Base-by-base conservation (phyloP, 352 stramenopile genomes). In the Blastocystis sp. region DNA sequence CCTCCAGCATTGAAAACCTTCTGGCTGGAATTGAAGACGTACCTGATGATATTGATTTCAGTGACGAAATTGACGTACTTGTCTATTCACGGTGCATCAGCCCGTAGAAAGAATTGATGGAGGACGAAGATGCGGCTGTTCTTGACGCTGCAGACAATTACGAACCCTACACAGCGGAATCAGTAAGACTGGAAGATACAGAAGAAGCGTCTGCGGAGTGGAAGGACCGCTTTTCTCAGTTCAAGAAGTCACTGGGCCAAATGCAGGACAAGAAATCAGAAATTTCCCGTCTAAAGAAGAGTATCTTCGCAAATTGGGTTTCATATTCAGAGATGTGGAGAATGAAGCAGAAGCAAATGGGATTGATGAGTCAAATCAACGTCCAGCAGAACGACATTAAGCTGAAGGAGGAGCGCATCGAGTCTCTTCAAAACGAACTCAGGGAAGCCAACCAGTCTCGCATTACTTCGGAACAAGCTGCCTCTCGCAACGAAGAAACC, bases 341-440 rank as follows among this genome's bases (percentile, higher is more conserved):
- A 56, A 84, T 84, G 74, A 84, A 84, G 53, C 74, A 84, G 34
- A 66, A 62, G 17, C 19, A 67, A 40, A 70, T 84, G n/a, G 74
- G 74, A 21, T 38, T 84, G 17, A 40, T 59, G 60, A 84, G 74
- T 48, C 52, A 84, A 52, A 84, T 84, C 21, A 64, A 28, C 23
- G 74, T 84, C 5, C 48, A 70, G 7, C 65, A 84, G 38, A 84
- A 84, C 60, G 34, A 84, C 7, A 69, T 84, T 10, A 9, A 84
- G 53, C 53, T 84, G 14, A 40, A 45, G 11, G 66, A 76, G 66
- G 48, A 76, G 48, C 52, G 34, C 23, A n/a, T 76, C 23, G 7
- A 40, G 40, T 23, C 5, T 11, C 38, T 76, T 41, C 28, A 53
- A 5, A 62, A 84, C 10, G 21, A 84, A 38, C 65, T 67, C 9